Evolutionary conservation across 345 rosid genomes (phyloP).

Genomic region (Orychophragmus violaceus): DNA sequence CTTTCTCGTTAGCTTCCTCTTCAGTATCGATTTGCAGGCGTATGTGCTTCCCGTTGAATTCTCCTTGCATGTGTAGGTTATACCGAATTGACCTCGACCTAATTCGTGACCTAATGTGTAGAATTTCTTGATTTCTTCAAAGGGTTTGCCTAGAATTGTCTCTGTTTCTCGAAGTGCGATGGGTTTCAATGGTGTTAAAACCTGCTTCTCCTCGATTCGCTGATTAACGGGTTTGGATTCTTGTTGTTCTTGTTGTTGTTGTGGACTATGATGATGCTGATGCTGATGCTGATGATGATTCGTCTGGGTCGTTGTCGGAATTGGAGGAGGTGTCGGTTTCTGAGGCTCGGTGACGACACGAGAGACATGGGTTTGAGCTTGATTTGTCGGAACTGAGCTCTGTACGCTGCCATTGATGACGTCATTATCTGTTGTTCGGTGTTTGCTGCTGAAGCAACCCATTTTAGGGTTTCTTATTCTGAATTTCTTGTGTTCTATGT

Average conservation of each 20-base stretch:
- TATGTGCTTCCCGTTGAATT: no score
- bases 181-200: conserved; percentile 13
- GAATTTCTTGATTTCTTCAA: no score
- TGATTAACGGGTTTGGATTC: conserved; percentile 4
- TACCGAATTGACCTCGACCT: no score
- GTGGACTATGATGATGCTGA: no score
- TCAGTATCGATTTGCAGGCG: no score
- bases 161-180: conserved; percentile 21
- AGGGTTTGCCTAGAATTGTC: conserved; percentile 55
- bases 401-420: conserved; percentile 25
- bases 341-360: conserved; percentile 17
- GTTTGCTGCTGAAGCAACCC: conserved; percentile 59
- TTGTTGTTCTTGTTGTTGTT: neutral
- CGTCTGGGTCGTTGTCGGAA: conserved; percentile 12
- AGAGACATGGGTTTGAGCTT: conserved; percentile 16
- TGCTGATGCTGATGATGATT: no score
- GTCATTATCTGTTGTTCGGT: conserved; percentile 21
- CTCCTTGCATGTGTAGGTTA: no score
- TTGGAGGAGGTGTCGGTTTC: conserved; percentile 25
- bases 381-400: conserved; percentile 17
- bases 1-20: no score
- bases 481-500: conserved; percentile 11
- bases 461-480: conserved; percentile 11
- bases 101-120: no score
- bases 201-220: neutral